Percentiles rank a stretch among this genome's conserved stretches.
These are phyloP conservation scores for Mycena indigotica DNA, from an alignment of 768 basidiomycete species.

Conservation along the genomic window DNA sequence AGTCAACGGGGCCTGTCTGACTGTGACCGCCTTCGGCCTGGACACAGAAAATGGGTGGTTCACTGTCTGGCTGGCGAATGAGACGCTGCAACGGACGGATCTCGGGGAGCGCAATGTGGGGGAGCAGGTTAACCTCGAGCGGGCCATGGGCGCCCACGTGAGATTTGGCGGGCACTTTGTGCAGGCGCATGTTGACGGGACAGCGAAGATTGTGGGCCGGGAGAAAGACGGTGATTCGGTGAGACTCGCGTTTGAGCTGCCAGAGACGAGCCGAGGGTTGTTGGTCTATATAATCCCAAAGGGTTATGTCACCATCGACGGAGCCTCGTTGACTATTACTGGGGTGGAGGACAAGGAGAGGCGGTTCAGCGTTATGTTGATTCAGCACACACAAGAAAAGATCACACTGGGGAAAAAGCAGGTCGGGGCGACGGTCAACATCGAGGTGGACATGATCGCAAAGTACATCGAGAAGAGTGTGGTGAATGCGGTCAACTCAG, in stretches of 20 bases:
- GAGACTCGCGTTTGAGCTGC: conserved; percentile 79
- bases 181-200: conserved; percentile 95
- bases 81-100: conserved; percentile 89
- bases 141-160: conserved; percentile 90
- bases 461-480: conserved; percentile 91
- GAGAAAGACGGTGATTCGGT: conserved; percentile 85
- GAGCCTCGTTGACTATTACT: conserved; percentile 90
- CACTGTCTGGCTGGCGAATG: conserved; percentile 93
- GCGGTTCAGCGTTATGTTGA: conserved; percentile 90
- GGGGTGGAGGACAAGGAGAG: conserved; percentile 62
- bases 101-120: conserved; percentile 84
- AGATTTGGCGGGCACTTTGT: conserved; percentile 98
- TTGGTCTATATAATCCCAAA: conserved; percentile 88
- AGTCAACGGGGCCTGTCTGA: conserved; percentile 86
- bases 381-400: conserved; percentile 89
- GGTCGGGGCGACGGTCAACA: conserved; percentile 83
- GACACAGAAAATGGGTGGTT: conserved; percentile 74
- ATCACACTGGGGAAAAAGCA: conserved; percentile 77
- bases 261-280: conserved; percentile 59
- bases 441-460: conserved; percentile 94
- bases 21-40: conserved; percentile 82
- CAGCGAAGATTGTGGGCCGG: conserved; percentile 71
- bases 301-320: conserved; percentile 94
- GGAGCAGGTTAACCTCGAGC: conserved; percentile 86
- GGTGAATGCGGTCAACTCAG: conserved; percentile 60